Conservation (phyloP, 345 rosid genomes). For the Excoecaria agallocha region DNA sequence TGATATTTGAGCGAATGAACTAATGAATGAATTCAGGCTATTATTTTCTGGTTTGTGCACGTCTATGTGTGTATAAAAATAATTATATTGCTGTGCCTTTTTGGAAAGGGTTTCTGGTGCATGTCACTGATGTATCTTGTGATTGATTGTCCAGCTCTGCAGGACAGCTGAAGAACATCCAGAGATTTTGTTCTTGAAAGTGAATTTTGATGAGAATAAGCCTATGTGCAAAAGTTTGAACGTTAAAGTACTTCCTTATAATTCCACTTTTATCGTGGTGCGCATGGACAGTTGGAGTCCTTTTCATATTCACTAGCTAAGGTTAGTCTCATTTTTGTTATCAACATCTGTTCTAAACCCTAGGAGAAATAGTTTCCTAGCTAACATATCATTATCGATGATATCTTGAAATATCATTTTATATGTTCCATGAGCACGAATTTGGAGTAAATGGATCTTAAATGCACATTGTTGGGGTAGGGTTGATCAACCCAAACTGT, state of each 20-base stretch:
- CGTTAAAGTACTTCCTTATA: conserved; percentile 82
- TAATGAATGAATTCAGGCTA: not conserved
- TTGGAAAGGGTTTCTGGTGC: conserved; percentile 2
- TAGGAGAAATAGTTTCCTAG: not conserved
- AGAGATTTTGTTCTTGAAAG: conserved; percentile 77
- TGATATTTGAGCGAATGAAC: not conserved
- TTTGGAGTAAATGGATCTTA: too few species aligned
- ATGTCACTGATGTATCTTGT: not conserved
- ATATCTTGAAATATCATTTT: too few species aligned
- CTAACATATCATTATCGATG: too few species aligned
- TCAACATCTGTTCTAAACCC: not conserved
- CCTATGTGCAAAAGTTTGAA: conserved; percentile 89
- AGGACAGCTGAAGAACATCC: conserved; percentile 72
- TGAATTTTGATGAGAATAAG: conserved; percentile 86
- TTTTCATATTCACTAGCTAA: conserved; percentile 89
- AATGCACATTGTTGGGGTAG: too few species aligned
- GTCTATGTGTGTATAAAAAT: too few species aligned
- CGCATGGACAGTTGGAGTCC: conserved; percentile 79
- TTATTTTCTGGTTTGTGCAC: not conserved
- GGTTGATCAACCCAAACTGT: not conserved
- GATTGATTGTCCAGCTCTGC: conserved; percentile 58
- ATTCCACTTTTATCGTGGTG: conserved; percentile 90
- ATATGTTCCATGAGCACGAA: too few species aligned
- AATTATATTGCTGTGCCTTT: not conserved
- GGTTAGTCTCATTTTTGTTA: conserved; percentile 35